A percentile compares a stretch with the other conserved stretches of the same genome.
phyloP scores from a whole-genome alignment of 208 protist genomes.

The Crithidia mellificae region DNA sequence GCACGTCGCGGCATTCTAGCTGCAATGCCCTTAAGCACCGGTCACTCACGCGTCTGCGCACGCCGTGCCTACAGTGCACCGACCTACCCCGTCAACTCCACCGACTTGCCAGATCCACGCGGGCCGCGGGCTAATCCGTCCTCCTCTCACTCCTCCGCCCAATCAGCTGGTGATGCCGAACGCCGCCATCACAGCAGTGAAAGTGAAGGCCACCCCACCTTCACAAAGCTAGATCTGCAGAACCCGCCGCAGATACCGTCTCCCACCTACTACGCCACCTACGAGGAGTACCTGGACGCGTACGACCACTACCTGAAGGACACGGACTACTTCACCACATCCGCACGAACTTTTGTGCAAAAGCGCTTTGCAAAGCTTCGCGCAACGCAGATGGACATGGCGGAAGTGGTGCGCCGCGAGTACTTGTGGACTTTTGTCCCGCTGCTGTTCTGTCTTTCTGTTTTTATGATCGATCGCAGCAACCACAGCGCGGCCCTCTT shows the following conservation, averaged over 20 bases:
- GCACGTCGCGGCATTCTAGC: too few relatives aligned
- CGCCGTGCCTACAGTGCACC: slow-evolving; percentile 12
- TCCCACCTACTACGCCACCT: slow-evolving; percentile 30
- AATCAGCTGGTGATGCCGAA: not conserved
- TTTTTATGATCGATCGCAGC: slow-evolving; percentile 56
- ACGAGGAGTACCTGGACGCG: slow-evolving; percentile 47
- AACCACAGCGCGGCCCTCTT: slow-evolving; percentile 45
- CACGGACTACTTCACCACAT: slow-evolving; percentile 5
- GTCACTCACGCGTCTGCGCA: too few relatives aligned
- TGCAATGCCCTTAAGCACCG: too few relatives aligned
- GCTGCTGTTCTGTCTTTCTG: slow-evolving; percentile 32
- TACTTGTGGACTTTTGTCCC: slow-evolving; percentile 60
- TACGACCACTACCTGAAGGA: slow-evolving; percentile 48
- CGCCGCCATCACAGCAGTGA: not conserved
- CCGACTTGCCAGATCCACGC: slow-evolving; percentile 10
- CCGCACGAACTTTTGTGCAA: slow-evolving; percentile 20
- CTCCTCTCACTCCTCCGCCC: not conserved
- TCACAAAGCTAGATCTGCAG: slow-evolving; percentile 15
- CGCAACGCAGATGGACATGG: slow-evolving; percentile 18
- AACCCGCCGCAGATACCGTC: slow-evolving; percentile 29
- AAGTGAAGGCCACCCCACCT: not conserved
- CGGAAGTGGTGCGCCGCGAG: slow-evolving; percentile 35
- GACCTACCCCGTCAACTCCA: slow-evolving; percentile 2
- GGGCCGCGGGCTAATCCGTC: not conserved
- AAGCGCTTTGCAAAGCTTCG: slow-evolving; percentile 13